Conservation (phyloP, 768 basidiomycete genomes). For the Kwoniella dendrophila region DNA sequence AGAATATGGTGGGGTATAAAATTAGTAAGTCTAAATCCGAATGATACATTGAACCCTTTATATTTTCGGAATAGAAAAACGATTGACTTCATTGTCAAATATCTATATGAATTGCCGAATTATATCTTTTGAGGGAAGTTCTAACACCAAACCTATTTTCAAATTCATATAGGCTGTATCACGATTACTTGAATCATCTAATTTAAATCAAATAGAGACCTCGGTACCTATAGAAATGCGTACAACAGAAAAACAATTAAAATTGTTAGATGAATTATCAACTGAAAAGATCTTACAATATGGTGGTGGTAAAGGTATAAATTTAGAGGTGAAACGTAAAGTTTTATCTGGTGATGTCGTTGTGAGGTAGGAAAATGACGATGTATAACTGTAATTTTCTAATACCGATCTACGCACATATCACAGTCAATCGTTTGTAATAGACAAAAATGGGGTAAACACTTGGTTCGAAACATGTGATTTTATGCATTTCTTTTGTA, state of each 20-base stretch:
- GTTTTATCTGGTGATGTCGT: constrained; percentile 13
- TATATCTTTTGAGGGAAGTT: no score
- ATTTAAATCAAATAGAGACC: constrained; percentile 7
- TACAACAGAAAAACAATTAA: constrained; percentile 25
- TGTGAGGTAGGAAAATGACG: no score
- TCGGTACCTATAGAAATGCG: constrained; percentile 22
- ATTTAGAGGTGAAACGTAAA: constrained; percentile 26
- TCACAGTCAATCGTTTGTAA: no score
- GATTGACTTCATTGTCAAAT: no score
- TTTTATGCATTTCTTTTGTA: constrained; percentile 1
- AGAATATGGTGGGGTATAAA: constrained; percentile 53
- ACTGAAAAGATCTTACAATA: constrained; percentile 38
- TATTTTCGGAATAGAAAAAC: constrained; percentile 15
- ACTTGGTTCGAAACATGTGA: no score
- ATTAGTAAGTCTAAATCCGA: constrained; percentile 27
- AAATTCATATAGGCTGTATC: constrained; percentile 16
- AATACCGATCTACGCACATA: no score
- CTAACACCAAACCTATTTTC: no score
- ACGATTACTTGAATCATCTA: constrained; percentile 22
- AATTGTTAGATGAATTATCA: constrained; percentile 36
- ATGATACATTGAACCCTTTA: not conserved
- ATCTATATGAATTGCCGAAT: no score
- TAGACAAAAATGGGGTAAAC: no score
- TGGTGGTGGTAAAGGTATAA: constrained; percentile 27
- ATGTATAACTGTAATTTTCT: no score